phyloP scores from a whole-genome alignment of 1,284 basidiomycete species.

The Apiotrichum sp. region DNA sequence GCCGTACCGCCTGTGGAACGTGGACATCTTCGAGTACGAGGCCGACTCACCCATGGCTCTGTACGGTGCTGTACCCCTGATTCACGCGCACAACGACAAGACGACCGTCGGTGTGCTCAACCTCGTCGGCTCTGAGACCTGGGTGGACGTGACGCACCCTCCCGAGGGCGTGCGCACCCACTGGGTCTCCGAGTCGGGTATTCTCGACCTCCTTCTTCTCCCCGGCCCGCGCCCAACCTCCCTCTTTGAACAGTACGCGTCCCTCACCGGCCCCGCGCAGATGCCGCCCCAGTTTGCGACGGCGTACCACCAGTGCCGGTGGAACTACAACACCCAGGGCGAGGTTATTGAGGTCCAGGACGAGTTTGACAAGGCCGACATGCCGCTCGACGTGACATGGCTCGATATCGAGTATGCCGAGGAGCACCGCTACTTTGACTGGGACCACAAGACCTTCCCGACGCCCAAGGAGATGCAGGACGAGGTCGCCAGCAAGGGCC shows the following conservation, averaged over 20 bases:
- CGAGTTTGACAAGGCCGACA: constrained; percentile 85
- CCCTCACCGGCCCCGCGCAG: constrained; percentile 75
- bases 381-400: constrained; percentile 97
- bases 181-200: constrained; percentile 95
- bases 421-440: constrained; percentile 96
- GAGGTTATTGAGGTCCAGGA: constrained; percentile 83
- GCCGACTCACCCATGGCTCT: constrained; percentile 85
- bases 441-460: constrained; percentile 87
- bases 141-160: constrained; percentile 79
- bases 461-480: constrained; percentile 90
- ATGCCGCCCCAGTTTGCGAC: constrained; percentile 87
- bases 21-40: constrained; percentile 96
- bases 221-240: constrained; percentile 77
- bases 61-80: constrained; percentile 83
- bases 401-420: constrained; percentile 95
- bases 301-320: constrained; percentile 95
- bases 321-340: constrained; percentile 92
- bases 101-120: constrained; percentile 88
- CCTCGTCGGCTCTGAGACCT: constrained; percentile 87
- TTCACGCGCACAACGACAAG: constrained; percentile 78
- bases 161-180: constrained; percentile 67
- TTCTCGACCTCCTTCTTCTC: constrained; percentile 88
- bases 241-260: constrained; percentile 78
- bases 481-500: constrained; percentile 72
- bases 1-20: constrained; percentile 91